Evolutionary conservation across 345 rosid genomes (phyloP).

Genomic region (Linum trigynum): DNA sequence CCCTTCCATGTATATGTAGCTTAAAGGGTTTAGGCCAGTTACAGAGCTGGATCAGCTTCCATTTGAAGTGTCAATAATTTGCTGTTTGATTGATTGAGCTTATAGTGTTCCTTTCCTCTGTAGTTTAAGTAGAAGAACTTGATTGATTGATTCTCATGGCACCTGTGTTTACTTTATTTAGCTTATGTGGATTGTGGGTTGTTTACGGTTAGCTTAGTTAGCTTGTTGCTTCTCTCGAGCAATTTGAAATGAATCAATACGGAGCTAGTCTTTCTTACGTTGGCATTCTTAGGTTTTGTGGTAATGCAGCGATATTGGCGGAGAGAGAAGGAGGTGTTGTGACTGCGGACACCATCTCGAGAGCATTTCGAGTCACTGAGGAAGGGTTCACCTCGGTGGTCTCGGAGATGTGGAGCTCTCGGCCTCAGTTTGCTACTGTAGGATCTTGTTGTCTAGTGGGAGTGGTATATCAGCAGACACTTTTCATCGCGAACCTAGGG

Average conservation of each 20-base stretch:
- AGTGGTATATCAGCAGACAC: conserved; percentile 59
- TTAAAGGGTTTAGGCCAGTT: too few relatives aligned
- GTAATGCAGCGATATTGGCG: conserved; percentile 74
- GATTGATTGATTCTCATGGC: neutral
- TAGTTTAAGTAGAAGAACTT: too few relatives aligned
- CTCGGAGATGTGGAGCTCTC: conserved; percentile 51
- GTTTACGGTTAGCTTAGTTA: neutral
- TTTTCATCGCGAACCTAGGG: conserved; percentile 78
- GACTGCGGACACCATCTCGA: conserved; percentile 54
- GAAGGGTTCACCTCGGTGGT: conserved; percentile 71
- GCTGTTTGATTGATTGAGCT: too few relatives aligned
- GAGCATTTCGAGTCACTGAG: conserved; percentile 67
- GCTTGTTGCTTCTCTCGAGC: neutral
- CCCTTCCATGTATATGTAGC: conserved; percentile 25
- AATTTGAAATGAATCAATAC: neutral
- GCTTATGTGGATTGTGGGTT: neutral
- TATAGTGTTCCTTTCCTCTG: too few relatives aligned
- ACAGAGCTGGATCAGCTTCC: too few relatives aligned
- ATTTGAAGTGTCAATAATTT: too few relatives aligned
- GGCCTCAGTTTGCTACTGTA: conserved; percentile 60
- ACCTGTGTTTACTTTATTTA: too few relatives aligned
- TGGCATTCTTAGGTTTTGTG: conserved; percentile 62
- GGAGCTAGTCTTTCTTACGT: conserved; percentile 29
- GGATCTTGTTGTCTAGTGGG: conserved; percentile 92
- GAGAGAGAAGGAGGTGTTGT: conserved; percentile 51